Conservation (phyloP, 805 yeast genomes). For the Ogataea siamensis region DNA sequence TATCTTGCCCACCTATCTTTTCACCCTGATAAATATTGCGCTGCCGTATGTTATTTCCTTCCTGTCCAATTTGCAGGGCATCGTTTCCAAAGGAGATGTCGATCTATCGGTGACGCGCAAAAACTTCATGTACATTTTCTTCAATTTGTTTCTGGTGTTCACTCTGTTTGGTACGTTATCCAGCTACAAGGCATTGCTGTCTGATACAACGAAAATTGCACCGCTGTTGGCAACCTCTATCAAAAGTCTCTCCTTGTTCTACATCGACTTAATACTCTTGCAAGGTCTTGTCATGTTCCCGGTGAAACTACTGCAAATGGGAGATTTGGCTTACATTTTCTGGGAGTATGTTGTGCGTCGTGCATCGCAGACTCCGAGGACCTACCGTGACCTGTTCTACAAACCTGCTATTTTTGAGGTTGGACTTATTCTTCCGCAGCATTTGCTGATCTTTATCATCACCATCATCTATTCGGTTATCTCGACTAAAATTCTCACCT, state of each 20-base stretch:
- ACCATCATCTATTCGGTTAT: slow-evolving; percentile 59
- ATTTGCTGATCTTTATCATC: slow-evolving; percentile 55
- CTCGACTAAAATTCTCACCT: slow-evolving; percentile 56
- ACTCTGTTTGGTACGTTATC: slow-evolving; percentile 61
- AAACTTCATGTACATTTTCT: slow-evolving; percentile 59
- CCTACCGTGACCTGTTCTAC: slow-evolving; percentile 49
- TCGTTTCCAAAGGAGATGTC: slow-evolving; percentile 55
- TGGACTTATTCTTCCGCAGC: slow-evolving; percentile 62
- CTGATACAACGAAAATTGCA: slow-evolving; percentile 60
- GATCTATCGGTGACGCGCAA: slow-evolving; percentile 56
- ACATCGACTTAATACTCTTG: slow-evolving; percentile 59
- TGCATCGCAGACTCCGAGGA: slow-evolving; percentile 47
- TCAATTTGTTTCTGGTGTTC: slow-evolving; percentile 60
- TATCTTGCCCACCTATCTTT: slow-evolving; percentile 58
- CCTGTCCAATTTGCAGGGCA: slow-evolving; percentile 50
- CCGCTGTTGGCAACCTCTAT: slow-evolving; percentile 52
- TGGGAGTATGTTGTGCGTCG: slow-evolving; percentile 38
- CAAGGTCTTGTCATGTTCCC: slow-evolving; percentile 72
- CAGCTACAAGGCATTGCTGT: slow-evolving; percentile 54
- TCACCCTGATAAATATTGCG: slow-evolving; percentile 50
- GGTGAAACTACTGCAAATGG: slow-evolving; percentile 51
- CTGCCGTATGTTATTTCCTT: slow-evolving; percentile 56
- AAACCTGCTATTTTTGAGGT: slow-evolving; percentile 60
- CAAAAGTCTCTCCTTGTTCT: slow-evolving; percentile 50
- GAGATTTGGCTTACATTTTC: slow-evolving; percentile 49